Evolutionary conservation across 1,284 basidiomycete species (phyloP).

Genomic region (Ceratobasidium sp.): DNA sequence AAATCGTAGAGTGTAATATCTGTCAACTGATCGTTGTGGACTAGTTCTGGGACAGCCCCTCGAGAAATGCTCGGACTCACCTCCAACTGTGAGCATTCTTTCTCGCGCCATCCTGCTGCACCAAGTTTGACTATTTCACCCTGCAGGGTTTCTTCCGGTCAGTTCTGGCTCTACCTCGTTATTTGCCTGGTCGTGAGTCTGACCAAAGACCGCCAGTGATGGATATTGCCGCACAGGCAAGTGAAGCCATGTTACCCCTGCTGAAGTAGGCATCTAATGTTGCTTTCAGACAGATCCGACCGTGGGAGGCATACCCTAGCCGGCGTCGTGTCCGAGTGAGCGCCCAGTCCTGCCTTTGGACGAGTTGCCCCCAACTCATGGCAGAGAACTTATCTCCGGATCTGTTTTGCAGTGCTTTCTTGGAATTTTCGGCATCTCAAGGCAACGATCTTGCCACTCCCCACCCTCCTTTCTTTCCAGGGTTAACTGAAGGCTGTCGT

Average conservation of each 20-base stretch:
- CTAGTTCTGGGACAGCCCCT: conserved; percentile 23
- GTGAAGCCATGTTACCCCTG: neutral
- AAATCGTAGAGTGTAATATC: neutral
- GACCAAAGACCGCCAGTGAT: conserved; percentile 8
- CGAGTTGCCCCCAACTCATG: neutral
- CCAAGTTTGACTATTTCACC: too few species aligned
- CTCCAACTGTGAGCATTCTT: neutral
- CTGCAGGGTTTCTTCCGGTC: conserved; percentile 11
- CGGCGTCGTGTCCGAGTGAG: conserved; percentile 32
- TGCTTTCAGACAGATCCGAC: conserved; percentile 35
- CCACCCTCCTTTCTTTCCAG: conserved; percentile 16
- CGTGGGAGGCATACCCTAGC: conserved; percentile 27
- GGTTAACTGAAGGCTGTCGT: conserved; percentile 32
- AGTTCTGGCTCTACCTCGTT: neutral
- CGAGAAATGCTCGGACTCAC: conserved; percentile 7
- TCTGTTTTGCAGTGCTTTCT: conserved; percentile 14
- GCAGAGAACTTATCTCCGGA: neutral
- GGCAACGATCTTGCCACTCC: conserved; percentile 32
- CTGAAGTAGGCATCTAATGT: neutral
- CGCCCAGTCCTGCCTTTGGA: neutral
- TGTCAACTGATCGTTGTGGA: too few species aligned
- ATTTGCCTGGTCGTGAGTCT: neutral
- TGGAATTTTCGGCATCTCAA: conserved; percentile 32
- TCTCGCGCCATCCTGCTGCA: neutral
- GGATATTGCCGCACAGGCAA: conserved; percentile 31